These are phyloP conservation scores for Hymenoscyphus linearis DNA, from an alignment of 2,329 filamentous ascomycete species.

Conservation along the genomic window DNA sequence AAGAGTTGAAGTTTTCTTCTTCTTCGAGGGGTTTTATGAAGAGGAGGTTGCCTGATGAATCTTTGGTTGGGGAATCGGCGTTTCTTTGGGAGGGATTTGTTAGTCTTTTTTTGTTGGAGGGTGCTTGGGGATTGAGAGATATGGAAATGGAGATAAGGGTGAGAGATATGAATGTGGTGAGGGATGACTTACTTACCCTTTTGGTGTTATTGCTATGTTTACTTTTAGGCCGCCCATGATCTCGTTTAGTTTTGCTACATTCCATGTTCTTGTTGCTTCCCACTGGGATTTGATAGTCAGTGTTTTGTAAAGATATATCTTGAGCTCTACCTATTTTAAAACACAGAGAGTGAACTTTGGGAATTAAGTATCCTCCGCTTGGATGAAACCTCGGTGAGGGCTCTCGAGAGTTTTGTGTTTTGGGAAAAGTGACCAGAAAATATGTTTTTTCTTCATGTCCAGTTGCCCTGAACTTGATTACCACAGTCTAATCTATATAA, in stretches of 20 bases:
- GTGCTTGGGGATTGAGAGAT: background rate
- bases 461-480: no score
- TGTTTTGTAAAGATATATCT: background rate
- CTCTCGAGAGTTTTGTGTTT: no score
- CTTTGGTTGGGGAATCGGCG: slow-evolving; percentile 48
- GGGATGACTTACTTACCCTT: slow-evolving; percentile 19
- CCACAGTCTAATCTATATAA: no score
- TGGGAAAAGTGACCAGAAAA: no score
- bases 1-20: slow-evolving; percentile 53
- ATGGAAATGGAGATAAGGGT: background rate
- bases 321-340: background rate
- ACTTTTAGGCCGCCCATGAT: slow-evolving; percentile 53
- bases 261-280: slow-evolving; percentile 60
- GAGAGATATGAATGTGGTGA: no score
- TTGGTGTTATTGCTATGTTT: slow-evolving; percentile 73
- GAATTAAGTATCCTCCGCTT: no score
- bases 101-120: background rate
- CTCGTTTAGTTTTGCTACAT: slow-evolving; percentile 50
- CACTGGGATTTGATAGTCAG: slow-evolving; percentile 37
- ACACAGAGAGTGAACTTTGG: background rate
- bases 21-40: slow-evolving; percentile 72
- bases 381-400: no score
- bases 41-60: slow-evolving; percentile 35
- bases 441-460: no score
- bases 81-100: slow-evolving; percentile 31